Percentiles rank a stretch among this genome's conserved stretches.
phyloP scores from a whole-genome alignment of 2,329 filamentous ascomycete species.

The Stagonosporopsis cucurbitacearum region DNA sequence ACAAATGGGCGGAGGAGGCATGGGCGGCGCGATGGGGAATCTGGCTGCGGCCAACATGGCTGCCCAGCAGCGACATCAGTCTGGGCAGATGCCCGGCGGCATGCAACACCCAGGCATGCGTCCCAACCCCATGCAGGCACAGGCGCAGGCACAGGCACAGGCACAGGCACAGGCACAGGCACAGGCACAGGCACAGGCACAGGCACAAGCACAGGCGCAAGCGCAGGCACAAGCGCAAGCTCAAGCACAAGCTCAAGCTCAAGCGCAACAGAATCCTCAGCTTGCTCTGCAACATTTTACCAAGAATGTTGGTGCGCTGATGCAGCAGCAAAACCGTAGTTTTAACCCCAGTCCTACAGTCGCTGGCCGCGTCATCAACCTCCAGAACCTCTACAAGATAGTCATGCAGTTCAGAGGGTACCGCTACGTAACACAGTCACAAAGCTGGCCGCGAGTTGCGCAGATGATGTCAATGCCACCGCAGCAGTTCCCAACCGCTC shows the following conservation, averaged over 20 bases:
- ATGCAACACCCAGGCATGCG: conserved; percentile 46
- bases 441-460: conserved; percentile 77
- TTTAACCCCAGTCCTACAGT: conserved; percentile 78
- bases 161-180: conserved; percentile 32
- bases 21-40: conserved; percentile 44
- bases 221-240: conserved; percentile 27
- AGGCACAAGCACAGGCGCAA: conserved; percentile 26
- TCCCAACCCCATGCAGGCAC: conserved; percentile 39
- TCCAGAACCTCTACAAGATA: conserved; percentile 78
- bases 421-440: conserved; percentile 71
- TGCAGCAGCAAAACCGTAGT: conserved; percentile 73
- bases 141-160: conserved; percentile 28
- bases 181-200: conserved; percentile 29
- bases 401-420: conserved; percentile 81
- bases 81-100: conserved; percentile 48
- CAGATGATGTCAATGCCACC: conserved; percentile 54
- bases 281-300: conserved; percentile 55
- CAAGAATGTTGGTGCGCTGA: conserved; percentile 78
- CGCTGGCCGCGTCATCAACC: conserved; percentile 73
- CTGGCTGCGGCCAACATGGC: conserved; percentile 49
- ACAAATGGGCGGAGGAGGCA: conserved; percentile 64
- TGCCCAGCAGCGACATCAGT: conserved; percentile 47
- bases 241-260: conserved; percentile 25
- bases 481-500: conserved; percentile 64
- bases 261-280: conserved; percentile 29